Evolutionary conservation across 1,284 basidiomycete species (phyloP), one percentile per base, ranked within the genome.

Genomic region (Sanghuangporus weigelae): DNA sequence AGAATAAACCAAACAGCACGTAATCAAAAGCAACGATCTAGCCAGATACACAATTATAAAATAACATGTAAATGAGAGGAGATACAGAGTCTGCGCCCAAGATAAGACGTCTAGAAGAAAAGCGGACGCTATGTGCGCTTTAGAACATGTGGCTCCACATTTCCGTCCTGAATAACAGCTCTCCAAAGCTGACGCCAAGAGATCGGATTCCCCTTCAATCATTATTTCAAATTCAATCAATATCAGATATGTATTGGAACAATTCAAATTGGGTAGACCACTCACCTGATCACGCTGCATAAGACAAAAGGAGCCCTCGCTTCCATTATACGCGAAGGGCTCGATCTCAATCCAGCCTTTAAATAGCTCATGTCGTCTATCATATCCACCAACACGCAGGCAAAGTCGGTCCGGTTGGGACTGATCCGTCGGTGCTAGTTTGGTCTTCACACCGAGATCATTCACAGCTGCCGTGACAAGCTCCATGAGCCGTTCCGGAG

Each of bases 151-250:
- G 84, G 84, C 60, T 79, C 79, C 3, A 91, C 76, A 1, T 70
- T 66, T 1, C 76, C 72, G 7, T 80, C 81, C 67, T 74, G 69
- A 48, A 89, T 81, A 49, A 90, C 67, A 6, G 76, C 77, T 69
- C 84, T 89, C 87, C 88, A 91, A 46, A 90, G 75, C 71, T 83
- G 79, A 56, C 88, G 76, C 89, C 89, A 91, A 40, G 85, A 87
- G 55, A 91, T 84, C 31, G 89, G 89, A 69, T 83, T 89, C 1
- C 89, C 89, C 87, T 89, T 53, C 42, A 16, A 49, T 16, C 5
- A 63, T 19, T 21, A 55, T 40, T 7, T 50, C 7, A 50, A 42
- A 67, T 38, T n/a, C 39, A 12, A 60, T 14, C 55, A 12, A 59
- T 39, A 50, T 42, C 63, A 59, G 56, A 62, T 2, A 65, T 14